A percentile compares a stretch with the other conserved stretches of the same genome.
These are phyloP conservation scores for Paragyromitra xinjiangensis DNA, from an alignment of 495 filamentous ascomycete genomes.

Conservation along the genomic window DNA sequence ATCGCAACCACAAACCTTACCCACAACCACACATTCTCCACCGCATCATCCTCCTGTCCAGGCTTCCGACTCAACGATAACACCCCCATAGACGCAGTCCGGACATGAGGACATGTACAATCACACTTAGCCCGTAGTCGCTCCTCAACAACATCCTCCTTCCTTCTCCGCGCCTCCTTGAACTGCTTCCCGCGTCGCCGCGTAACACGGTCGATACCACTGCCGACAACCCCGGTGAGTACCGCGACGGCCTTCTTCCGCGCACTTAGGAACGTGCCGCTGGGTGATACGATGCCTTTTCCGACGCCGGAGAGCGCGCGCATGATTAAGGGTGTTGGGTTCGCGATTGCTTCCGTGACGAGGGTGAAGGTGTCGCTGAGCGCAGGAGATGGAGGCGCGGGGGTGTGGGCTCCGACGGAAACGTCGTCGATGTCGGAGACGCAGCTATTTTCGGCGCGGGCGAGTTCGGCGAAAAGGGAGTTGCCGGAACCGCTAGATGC, in stretches of 20 bases:
- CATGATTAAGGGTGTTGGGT: constrained; percentile 50
- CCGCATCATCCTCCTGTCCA: constrained; percentile 45
- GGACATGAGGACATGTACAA: neutral
- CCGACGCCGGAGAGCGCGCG: constrained; percentile 38
- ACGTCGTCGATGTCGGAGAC: constrained; percentile 10
- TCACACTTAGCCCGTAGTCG: constrained; percentile 7
- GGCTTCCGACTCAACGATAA: neutral
- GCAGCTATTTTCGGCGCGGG: constrained; percentile 43
- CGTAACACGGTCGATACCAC: constrained; percentile 37
- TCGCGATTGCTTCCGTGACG: constrained; percentile 38
- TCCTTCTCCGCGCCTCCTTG: constrained; percentile 9
- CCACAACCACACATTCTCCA: constrained; percentile 58
- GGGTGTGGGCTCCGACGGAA: neutral
- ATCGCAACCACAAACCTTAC: constrained; percentile 57
- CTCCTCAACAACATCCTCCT: constrained; percentile 12
- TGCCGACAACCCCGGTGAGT: constrained; percentile 40
- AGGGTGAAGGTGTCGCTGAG: constrained; percentile 22
- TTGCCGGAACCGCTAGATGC: constrained; percentile 11
- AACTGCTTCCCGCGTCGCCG: constrained; percentile 20
- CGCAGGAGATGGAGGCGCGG: constrained; percentile 8
- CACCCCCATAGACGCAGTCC: neutral
- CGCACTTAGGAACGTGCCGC: constrained; percentile 33
- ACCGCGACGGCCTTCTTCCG: constrained; percentile 49
- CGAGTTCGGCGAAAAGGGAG: constrained; percentile 53
- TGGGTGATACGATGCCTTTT: constrained; percentile 14